Percentiles rank a stretch among this genome's conserved stretches.
These are phyloP conservation scores for Neopestalotiopsis sp. DNA, from an alignment of 2,329 filamentous ascomycete species.

Conservation along the genomic window DNA sequence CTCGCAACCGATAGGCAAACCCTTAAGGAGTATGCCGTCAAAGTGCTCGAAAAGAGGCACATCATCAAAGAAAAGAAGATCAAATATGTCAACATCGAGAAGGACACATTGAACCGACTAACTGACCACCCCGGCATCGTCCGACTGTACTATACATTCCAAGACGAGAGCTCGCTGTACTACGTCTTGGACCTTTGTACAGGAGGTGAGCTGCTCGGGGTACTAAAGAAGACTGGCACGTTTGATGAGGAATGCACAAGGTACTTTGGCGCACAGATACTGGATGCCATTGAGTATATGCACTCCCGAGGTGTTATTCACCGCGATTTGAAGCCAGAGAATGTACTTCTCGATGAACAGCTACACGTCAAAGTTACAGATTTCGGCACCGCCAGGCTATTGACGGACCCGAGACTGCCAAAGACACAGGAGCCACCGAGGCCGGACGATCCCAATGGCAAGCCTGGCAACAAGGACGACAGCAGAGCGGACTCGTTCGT, in stretches of 20 bases:
- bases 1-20: slow-evolving; percentile 93
- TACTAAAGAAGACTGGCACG: slow-evolving; percentile 90
- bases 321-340: slow-evolving; percentile 95
- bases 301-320: slow-evolving; percentile 95
- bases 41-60: slow-evolving; percentile 96
- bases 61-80: slow-evolving; percentile 99
- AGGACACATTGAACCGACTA: slow-evolving; percentile 93
- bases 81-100: slow-evolving; percentile 99
- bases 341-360: slow-evolving; percentile 90
- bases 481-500: slow-evolving; percentile 92
- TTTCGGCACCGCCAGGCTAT: slow-evolving; percentile 96
- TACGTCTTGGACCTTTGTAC: slow-evolving; percentile 95
- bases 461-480: slow-evolving; percentile 57
- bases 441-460: slow-evolving; percentile 40
- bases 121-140: slow-evolving; percentile 97
- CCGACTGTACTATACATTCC: slow-evolving; percentile 96
- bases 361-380: slow-evolving; percentile 99
- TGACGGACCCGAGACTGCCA: slow-evolving; percentile 63
- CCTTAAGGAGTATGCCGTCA: slow-evolving; percentile 95
- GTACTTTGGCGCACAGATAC: slow-evolving; percentile 94
- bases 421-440: slow-evolving; percentile 44
- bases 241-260: slow-evolving; percentile 94
- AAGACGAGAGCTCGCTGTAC: slow-evolving; percentile 94
- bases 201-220: slow-evolving; percentile 88
- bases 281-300: slow-evolving; percentile 98